phyloP scores from a whole-genome alignment of 192 early-diverging fungal species.

The Rhizoclosmatium globosum region DNA sequence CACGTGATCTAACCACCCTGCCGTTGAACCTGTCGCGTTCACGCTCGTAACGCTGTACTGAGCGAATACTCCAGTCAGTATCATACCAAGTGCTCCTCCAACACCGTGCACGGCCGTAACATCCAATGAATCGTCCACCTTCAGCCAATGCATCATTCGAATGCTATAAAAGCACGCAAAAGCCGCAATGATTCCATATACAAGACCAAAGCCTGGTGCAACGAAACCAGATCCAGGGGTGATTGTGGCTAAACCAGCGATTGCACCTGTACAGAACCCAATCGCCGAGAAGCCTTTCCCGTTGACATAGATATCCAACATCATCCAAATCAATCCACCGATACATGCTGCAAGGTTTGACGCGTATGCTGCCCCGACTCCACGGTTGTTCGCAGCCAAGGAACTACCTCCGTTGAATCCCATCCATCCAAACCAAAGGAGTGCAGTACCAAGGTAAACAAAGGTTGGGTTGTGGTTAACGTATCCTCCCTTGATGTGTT shows the following conservation, averaged over 20 bases:
- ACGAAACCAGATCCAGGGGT: constrained; percentile 93
- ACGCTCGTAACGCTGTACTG: constrained; percentile 75
- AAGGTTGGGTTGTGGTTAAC: constrained; percentile 72
- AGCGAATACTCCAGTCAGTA: constrained; percentile 93
- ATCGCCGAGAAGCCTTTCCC: constrained; percentile 88
- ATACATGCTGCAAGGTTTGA: constrained; percentile 89
- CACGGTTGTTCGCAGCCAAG: constrained; percentile 81
- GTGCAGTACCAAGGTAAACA: constrained; percentile 80
- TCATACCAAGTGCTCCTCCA: constrained; percentile 32
- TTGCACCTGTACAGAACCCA: constrained; percentile 93
- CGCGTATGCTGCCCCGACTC: constrained; percentile 84
- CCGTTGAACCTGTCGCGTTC: constrained; percentile 56
- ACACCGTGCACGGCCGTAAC: constrained; percentile 4
- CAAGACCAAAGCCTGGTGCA: constrained; percentile 73
- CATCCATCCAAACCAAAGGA: constrained; percentile 89
- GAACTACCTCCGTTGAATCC: constrained; percentile 96
- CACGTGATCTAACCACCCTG: constrained; percentile 81
- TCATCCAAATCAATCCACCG: constrained; percentile 85
- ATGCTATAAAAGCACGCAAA: constrained; percentile 68
- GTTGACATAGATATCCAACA: constrained; percentile 73
- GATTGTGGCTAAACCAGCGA: constrained; percentile 91
- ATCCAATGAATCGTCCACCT: constrained; percentile 70
- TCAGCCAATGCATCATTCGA: constrained; percentile 68
- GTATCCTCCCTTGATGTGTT: not conserved
- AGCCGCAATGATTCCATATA: constrained; percentile 73